phyloP scores from a whole-genome alignment of 495 filamentous ascomycete genomes.

The Daldinia grandis region DNA sequence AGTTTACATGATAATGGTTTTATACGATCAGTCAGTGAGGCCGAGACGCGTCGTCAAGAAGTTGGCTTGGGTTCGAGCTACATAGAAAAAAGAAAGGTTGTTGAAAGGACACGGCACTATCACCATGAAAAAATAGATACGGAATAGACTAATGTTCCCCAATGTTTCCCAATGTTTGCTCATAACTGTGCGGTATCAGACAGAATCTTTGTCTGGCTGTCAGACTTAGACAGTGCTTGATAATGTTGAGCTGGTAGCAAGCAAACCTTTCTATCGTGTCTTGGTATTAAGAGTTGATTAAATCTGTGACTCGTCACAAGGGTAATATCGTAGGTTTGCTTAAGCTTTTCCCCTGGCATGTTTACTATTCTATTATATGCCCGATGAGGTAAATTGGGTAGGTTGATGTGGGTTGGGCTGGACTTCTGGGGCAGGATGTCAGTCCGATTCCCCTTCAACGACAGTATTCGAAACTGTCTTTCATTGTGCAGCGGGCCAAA shows the following conservation, averaged over 20 bases:
- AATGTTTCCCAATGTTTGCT: slow-evolving; percentile 33
- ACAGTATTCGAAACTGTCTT: not conserved
- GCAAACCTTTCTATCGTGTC: slow-evolving; percentile 18
- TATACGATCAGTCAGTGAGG: not conserved
- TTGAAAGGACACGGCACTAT: not conserved
- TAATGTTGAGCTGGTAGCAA: slow-evolving; percentile 16
- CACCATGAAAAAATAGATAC: not conserved
- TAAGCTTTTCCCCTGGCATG: not conserved
- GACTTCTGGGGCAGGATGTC: not conserved
- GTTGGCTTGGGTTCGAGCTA: not conserved
- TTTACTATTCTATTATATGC: not conserved
- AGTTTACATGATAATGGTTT: not conserved
- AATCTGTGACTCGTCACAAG: not conserved
- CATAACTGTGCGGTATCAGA: not conserved
- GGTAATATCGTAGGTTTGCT: slow-evolving; percentile 3
- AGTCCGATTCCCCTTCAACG: slow-evolving; percentile 2
- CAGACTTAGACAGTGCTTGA: not conserved
- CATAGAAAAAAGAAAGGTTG: not conserved
- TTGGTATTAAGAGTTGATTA: not conserved
- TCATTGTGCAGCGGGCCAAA: not conserved
- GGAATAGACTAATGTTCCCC: slow-evolving; percentile 15
- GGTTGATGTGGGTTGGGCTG: too few relatives aligned
- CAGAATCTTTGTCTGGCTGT: not conserved
- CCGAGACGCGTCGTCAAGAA: not conserved
- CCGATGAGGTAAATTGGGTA: slow-evolving; percentile 17